Base-by-base conservation (phyloP, 805 yeast genomes). In the Crinitomyces ghanaensis region DNA sequence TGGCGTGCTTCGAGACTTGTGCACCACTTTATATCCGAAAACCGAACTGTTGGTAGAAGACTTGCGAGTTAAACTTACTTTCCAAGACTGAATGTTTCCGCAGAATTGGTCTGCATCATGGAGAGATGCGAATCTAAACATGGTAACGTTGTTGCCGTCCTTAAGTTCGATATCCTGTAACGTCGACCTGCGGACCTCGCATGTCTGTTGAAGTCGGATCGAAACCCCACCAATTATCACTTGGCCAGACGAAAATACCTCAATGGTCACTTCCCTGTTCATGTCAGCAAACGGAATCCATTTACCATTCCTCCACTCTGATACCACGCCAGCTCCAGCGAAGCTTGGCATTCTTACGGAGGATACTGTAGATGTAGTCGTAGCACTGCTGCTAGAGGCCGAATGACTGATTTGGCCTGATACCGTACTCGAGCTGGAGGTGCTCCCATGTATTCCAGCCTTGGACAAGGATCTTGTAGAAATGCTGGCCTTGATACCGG, bases 181-280 rank as follows among this genome's bases (percentile, higher is more conserved):
- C 12, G 48, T 44, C 11, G 44, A 37, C 33, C 44, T 44, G 13
- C 44, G 38, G 7, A 40, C 34, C 14, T 41, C 44, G 19, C 40
- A 40, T 2, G 25, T 15, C 8, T 44, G 44, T 14, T 25, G 8
- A 23, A 42, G 28, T 23, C 21, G 15, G 25, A 41, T 15, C 16
- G 39, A 38, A 21, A 33, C 19, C 15, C 23, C 25, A 9, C 19
- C 16, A 3, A 30, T 19, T 7, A 27, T 30, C 12, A 6, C 19
- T 18, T 2, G 33, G 18, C 12, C 18, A 24, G 6, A 19, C 36
- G 12, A 33, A 26, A 15, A 39, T 27, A 44, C 44, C 20, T 44
- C 41, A 17, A 39, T 21, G 11, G 14, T 6, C 18, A 38, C 16
- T 19, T 40, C 43, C 16, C 31, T 24, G 21, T 19, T 21, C 9